A percentile compares a stretch with the other conserved stretches of the same genome.
Evolutionary conservation across 768 basidiomycete genomes (phyloP).

Genomic region (Exidia glandulosa): DNA sequence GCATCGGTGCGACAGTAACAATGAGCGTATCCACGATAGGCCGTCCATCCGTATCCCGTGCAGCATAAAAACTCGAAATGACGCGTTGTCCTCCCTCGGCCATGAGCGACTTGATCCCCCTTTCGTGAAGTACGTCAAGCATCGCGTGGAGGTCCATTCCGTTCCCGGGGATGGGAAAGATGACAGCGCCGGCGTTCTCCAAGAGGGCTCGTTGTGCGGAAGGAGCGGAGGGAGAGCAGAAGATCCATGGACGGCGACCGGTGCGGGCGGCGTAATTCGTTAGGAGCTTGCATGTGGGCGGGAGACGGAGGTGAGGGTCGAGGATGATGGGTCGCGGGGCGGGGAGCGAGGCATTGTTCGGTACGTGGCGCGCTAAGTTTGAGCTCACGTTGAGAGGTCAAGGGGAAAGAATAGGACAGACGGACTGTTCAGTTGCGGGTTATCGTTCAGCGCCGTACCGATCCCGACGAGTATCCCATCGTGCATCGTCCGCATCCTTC

Average conservation of each 20-base stretch:
- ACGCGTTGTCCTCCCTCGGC: slow-evolving; percentile 88
- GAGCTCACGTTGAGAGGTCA: too few species aligned
- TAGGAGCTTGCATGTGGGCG: slow-evolving; percentile 57
- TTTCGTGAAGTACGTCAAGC: slow-evolving; percentile 39
- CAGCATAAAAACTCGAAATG: slow-evolving; percentile 57
- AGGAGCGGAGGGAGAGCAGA: slow-evolving; percentile 32
- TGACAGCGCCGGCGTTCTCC: neutral
- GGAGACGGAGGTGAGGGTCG: slow-evolving; percentile 62
- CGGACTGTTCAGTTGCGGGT: slow-evolving; percentile 94
- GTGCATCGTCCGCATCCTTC: slow-evolving; percentile 86
- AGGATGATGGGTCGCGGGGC: slow-evolving; percentile 72
- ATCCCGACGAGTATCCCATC: slow-evolving; percentile 88
- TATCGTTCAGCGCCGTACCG: slow-evolving; percentile 80
- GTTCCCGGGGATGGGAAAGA: slow-evolving; percentile 31
- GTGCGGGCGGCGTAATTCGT: slow-evolving; percentile 44
- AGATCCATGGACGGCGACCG: slow-evolving; percentile 65
- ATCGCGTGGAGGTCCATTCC: slow-evolving; percentile 21
- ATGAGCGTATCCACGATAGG: slow-evolving; percentile 58
- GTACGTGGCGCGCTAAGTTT: slow-evolving; percentile 19
- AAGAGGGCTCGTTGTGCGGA: too few species aligned
- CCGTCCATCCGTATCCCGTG: slow-evolving; percentile 8
- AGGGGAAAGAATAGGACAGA: slow-evolving; percentile 31
- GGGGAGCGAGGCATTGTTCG: slow-evolving; percentile 11
- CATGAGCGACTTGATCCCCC: slow-evolving; percentile 73
- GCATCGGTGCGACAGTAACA: slow-evolving; percentile 76